phyloP scores from a whole-genome alignment of 176 grass and related monocot species.

The Pontederia paniculata region DNA sequence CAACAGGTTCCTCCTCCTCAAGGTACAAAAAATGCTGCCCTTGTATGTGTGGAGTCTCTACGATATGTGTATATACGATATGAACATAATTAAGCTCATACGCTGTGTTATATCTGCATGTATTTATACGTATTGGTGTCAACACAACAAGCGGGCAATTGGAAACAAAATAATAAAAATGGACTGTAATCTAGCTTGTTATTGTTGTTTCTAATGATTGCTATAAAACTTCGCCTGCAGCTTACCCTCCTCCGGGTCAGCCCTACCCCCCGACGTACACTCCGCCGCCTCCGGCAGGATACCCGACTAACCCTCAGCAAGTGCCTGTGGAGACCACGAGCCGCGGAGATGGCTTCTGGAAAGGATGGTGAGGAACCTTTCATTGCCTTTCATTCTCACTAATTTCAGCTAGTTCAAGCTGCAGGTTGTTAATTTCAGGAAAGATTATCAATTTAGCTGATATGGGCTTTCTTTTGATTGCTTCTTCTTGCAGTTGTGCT shows the following conservation, averaged over 20 bases:
- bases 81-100: too few relatives aligned
- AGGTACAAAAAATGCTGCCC: slow-evolving; percentile 2
- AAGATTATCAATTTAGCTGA: background rate
- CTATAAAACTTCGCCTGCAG: background rate
- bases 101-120: too few relatives aligned
- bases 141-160: background rate
- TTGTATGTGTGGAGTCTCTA: too few relatives aligned
- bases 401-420: background rate
- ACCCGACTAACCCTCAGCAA: slow-evolving; percentile 18
- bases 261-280: slow-evolving; percentile 36
- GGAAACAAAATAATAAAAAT: too few relatives aligned
- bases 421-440: too few relatives aligned
- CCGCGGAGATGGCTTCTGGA: slow-evolving; percentile 44
- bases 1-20: slow-evolving; percentile 9
- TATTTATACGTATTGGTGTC: background rate
- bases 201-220: too few relatives aligned
- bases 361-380: slow-evolving; percentile 44
- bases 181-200: too few relatives aligned
- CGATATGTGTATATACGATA: background rate
- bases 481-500: slow-evolving; percentile 52
- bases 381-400: too few relatives aligned
- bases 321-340: slow-evolving; percentile 19
- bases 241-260: slow-evolving; percentile 8
- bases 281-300: slow-evolving; percentile 32
- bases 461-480: too few relatives aligned